phyloP scores from a whole-genome alignment of 257 asterid species.

The Ballota nigra region DNA sequence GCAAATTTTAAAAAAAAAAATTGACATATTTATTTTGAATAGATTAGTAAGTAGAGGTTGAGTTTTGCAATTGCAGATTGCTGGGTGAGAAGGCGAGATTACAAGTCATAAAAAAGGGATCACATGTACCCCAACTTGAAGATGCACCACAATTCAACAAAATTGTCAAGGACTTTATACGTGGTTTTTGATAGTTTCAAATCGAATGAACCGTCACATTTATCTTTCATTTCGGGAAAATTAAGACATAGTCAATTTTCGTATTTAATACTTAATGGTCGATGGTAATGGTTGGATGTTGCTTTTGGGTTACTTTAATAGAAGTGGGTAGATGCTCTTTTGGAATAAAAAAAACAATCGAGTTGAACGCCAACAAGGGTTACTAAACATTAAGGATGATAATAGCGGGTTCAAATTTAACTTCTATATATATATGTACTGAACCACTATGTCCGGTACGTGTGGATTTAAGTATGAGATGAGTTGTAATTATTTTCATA shows the following conservation, averaged over 20 bases:
- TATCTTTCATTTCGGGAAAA: not conserved
- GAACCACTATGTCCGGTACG: too few relatives aligned
- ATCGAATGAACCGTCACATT: not conserved
- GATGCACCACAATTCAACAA: conserved; percentile 30
- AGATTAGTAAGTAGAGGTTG: not conserved
- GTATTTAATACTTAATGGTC: not conserved
- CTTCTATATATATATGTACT: too few relatives aligned
- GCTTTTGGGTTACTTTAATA: too few relatives aligned
- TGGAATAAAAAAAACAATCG: too few relatives aligned
- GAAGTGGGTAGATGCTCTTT: too few relatives aligned
- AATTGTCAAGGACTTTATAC: conserved; percentile 23
- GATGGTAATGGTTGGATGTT: not conserved
- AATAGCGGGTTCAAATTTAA: too few relatives aligned
- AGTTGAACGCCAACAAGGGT: too few relatives aligned
- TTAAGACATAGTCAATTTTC: not conserved
- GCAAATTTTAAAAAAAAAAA: not conserved
- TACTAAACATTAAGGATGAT: too few relatives aligned
- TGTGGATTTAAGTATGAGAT: too few relatives aligned
- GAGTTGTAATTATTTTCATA: too few relatives aligned
- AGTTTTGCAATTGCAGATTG: conserved; percentile 37
- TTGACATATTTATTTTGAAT: too few relatives aligned
- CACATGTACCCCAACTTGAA: conserved; percentile 65
- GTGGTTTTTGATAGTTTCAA: not conserved
- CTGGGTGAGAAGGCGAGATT: conserved; percentile 50
- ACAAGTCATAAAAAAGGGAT: conserved; percentile 46